Conservation (phyloP, 148 eudicot genomes). For the Vaccinium macrocarpon region DNA sequence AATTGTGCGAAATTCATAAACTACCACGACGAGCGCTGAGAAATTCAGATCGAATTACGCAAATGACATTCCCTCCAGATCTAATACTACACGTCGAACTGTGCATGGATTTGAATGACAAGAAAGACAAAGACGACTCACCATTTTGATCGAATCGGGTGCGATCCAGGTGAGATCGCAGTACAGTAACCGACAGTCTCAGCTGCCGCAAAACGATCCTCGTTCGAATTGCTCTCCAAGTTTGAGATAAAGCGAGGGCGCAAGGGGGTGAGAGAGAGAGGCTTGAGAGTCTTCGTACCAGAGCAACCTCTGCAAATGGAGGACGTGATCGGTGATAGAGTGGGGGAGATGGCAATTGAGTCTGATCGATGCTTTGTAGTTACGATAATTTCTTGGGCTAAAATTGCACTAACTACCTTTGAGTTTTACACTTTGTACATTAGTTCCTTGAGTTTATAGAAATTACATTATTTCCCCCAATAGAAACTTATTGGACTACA, state of each 20-base stretch:
- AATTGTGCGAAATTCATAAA: not conserved
- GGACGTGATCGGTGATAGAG: not conserved
- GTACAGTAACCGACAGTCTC: not conserved
- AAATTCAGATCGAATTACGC: constrained; percentile 19
- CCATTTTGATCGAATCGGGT: constrained; percentile 31
- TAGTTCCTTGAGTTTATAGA: not conserved
- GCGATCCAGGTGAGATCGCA: constrained; percentile 15
- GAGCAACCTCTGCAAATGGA: not conserved
- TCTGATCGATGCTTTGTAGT: constrained; percentile 13
- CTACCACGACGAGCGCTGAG: not conserved
- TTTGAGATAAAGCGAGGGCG: not conserved
- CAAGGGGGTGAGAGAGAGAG: not conserved
- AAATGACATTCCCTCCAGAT: constrained; percentile 29
- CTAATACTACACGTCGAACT: constrained; percentile 10
- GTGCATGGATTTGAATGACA: not conserved
- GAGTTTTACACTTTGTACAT: not conserved
- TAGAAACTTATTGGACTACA: not conserved
- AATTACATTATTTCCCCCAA: not conserved
- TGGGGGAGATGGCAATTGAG: not conserved
- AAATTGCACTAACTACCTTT: not conserved
- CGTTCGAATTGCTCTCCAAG: constrained; percentile 6
- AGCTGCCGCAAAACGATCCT: constrained; percentile 8
- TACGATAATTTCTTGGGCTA: not conserved
- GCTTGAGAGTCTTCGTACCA: not conserved
- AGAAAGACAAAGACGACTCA: constrained; percentile 16